A percentile compares a stretch with the other conserved stretches of the same genome.
phyloP scores from a whole-genome alignment of 371 early-diverging fungal species.

The Mortierella sp. region DNA sequence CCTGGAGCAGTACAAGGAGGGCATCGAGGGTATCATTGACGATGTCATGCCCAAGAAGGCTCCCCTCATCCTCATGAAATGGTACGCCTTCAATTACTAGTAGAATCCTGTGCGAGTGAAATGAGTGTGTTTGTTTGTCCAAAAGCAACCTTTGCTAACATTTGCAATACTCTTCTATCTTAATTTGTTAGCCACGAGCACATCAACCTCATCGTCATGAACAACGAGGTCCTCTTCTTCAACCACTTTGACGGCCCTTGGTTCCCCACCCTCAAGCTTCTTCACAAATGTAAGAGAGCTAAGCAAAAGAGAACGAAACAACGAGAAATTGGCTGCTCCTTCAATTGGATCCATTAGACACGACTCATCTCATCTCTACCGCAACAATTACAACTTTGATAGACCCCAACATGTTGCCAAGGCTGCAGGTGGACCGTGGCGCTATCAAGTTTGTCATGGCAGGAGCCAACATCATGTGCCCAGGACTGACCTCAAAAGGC shows the following conservation, averaged over 20 bases:
- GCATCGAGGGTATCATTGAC: conserved; percentile 87
- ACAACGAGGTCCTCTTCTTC: conserved; percentile 91
- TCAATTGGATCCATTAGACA: no score
- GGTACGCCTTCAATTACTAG: conserved; percentile 61
- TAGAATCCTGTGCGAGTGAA: neutral
- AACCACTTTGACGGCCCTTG: conserved; percentile 95
- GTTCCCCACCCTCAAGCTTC: conserved; percentile 86
- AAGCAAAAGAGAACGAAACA: no score
- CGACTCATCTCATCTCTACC: no score
- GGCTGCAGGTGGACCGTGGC: conserved; percentile 95
- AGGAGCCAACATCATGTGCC: conserved; percentile 99
- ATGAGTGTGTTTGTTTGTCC: neutral
- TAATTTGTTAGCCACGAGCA: conserved; percentile 83
- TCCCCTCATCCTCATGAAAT: conserved; percentile 88
- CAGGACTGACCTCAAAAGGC: conserved; percentile 95
- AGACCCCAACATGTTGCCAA: conserved; percentile 94
- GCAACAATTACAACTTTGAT: conserved; percentile 5
- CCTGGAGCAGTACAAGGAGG: conserved; percentile 84
- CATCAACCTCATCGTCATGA: conserved; percentile 83
- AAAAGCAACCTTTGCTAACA: neutral
- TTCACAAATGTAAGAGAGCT: conserved; percentile 88
- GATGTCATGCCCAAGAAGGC: conserved; percentile 96
- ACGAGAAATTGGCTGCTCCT: no score
- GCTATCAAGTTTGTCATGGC: conserved; percentile 98
- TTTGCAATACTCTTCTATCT: neutral